Conservation (phyloP, 768 basidiomycete genomes). For the Suillus americanus region DNA sequence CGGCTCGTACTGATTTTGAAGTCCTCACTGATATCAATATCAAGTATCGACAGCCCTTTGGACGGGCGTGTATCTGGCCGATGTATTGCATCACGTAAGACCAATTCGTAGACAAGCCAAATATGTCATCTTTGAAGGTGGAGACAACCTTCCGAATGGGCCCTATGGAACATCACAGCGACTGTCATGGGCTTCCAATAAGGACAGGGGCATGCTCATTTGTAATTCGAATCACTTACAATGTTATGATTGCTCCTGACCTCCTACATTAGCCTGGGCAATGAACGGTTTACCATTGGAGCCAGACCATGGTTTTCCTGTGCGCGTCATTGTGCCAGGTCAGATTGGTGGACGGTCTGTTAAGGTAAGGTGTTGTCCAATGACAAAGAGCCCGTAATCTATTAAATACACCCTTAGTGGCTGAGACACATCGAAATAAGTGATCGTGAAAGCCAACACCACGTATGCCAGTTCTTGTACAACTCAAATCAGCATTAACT, state of each 20-base stretch:
- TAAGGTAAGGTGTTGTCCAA: constrained; percentile 21
- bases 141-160: constrained; percentile 56
- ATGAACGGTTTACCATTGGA: constrained; percentile 62
- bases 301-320: constrained; percentile 65
- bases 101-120: constrained; percentile 38
- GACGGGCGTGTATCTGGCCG: constrained; percentile 58
- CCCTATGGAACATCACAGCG: constrained; percentile 56
- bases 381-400: not conserved
- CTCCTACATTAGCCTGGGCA: constrained; percentile 38
- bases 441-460: constrained; percentile 50
- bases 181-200: constrained; percentile 45
- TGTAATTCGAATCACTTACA: constrained; percentile 17
- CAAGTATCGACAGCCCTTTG: constrained; percentile 54
- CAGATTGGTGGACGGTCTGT: constrained; percentile 63
- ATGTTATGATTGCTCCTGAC: not conserved
- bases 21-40: constrained; percentile 12
- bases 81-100: constrained; percentile 47
- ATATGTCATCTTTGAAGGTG: constrained; percentile 61
- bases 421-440: constrained; percentile 53
- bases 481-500: constrained; percentile 1
- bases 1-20: not conserved
- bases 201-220: constrained; percentile 50
- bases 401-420: constrained; percentile 40
- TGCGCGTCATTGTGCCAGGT: constrained; percentile 63
- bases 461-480: constrained; percentile 33